Percentiles rank a stretch among this genome's conserved stretches.
Evolutionary conservation across 768 basidiomycete genomes (phyloP).

Genomic region (Chlorophyllum brunneum): DNA sequence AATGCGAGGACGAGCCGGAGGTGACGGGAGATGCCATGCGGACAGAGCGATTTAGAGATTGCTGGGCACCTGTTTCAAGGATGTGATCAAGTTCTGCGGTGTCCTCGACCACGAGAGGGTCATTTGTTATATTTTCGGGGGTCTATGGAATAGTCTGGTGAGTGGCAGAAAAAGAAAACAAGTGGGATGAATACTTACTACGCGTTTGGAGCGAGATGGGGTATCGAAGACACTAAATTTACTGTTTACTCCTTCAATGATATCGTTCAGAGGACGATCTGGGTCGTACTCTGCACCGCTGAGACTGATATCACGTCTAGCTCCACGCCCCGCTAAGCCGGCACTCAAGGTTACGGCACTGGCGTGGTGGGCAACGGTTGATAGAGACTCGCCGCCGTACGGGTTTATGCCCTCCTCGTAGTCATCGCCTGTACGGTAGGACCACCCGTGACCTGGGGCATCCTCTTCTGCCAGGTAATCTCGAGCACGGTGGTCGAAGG

Average conservation of each 20-base stretch:
- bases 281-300: slow-evolving; percentile 86
- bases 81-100: slow-evolving; percentile 60
- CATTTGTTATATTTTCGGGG: slow-evolving; percentile 36
- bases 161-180: slow-evolving; percentile 2
- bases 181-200: slow-evolving; percentile 30
- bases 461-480: slow-evolving; percentile 53
- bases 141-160: slow-evolving; percentile 19
- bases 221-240: slow-evolving; percentile 54
- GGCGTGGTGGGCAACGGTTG: slow-evolving; percentile 87
- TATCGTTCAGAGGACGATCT: slow-evolving; percentile 70
- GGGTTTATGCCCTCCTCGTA: slow-evolving; percentile 62
- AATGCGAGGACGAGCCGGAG: slow-evolving; percentile 43
- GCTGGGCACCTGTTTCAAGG: slow-evolving; percentile 47
- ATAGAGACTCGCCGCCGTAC: slow-evolving; percentile 67
- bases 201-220: slow-evolving; percentile 44
- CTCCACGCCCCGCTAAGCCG: slow-evolving; percentile 58
- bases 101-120: slow-evolving; percentile 58
- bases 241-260: slow-evolving; percentile 59
- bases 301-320: slow-evolving; percentile 51
- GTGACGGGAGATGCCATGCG: slow-evolving; percentile 47
- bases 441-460: slow-evolving; percentile 51
- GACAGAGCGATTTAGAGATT: slow-evolving; percentile 28
- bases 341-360: slow-evolving; percentile 84
- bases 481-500: slow-evolving; percentile 54
- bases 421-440: slow-evolving; percentile 51